phyloP scores from a whole-genome alignment of 352 stramenopile genomes.

The Globisporangium middletonii region DNA sequence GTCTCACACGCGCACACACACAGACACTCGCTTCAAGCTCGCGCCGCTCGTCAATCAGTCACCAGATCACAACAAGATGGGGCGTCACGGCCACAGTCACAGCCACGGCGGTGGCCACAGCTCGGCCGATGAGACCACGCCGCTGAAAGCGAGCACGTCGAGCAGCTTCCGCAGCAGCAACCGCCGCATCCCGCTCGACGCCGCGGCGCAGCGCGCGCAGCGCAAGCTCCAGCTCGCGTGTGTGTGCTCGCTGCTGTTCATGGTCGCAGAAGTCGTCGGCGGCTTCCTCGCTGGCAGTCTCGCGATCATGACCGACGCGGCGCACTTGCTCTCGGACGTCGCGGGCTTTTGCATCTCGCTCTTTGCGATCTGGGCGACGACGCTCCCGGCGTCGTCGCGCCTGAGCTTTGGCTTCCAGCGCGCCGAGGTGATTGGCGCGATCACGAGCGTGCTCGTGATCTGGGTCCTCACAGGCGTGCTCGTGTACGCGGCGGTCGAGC shows the following conservation, averaged over 20 bases:
- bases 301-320: conserved; percentile 91
- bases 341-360: conserved; percentile 72
- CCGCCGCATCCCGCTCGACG: conserved; percentile 53
- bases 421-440: conserved; percentile 92
- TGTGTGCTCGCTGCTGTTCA: conserved; percentile 89
- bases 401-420: conserved; percentile 94
- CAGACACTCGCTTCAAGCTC: not conserved
- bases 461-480: conserved; percentile 93
- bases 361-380: conserved; percentile 65
- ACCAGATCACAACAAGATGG: conserved; percentile 1
- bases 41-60: not conserved
- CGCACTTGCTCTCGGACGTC: conserved; percentile 69
- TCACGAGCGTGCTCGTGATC: conserved; percentile 92
- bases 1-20: not conserved
- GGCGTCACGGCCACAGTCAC: conserved; percentile 5
- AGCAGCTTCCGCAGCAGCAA: conserved; percentile 9
- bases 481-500: conserved; percentile 90
- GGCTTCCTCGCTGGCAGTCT: conserved; percentile 91
- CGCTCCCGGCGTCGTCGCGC: conserved; percentile 60
- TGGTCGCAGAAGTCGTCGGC: conserved; percentile 93
- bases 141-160: conserved; percentile 31
- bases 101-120: conserved; percentile 15
- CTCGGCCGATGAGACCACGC: conserved; percentile 46
- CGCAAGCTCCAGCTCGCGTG: conserved; percentile 61
- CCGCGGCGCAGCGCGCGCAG: conserved; percentile 44